Base-by-base conservation (phyloP, 2,329 filamentous ascomycete species). In the Colletotrichum cuscutae region DNA sequence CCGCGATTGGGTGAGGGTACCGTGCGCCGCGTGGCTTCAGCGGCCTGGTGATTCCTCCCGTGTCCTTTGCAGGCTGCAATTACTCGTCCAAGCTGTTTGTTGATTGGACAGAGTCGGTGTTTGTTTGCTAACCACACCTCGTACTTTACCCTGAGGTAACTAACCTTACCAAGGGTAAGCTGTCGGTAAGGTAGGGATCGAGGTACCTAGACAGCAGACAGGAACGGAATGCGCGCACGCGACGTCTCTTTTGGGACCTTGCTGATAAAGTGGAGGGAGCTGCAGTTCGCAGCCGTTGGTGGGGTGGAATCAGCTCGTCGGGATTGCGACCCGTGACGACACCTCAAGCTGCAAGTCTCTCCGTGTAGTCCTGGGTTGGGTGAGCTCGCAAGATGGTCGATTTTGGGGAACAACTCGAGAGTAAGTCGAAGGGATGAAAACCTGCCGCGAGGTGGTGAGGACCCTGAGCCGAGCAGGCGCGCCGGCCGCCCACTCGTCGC, bases 1-100 rank as follows among this genome's bases (percentile, higher is more conserved):
- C 62, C 58, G 59, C n/a, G 32, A 46, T 8, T 52, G 46, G 70
- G 28, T 2, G 24, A 32, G 65, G 65, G 61, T 54, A 30, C 59
- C 30, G 58, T 69, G 65, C 54, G 65, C 65, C 59, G 42, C 59
- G 69, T 65, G 66, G 66, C 70, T 72, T 57, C 30, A 56, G 70
- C 24, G 49, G 42, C 8, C 37, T 26, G 7, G 28, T 30, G 54
- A 61, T 70, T 69, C 32, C 37, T 42, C 15, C 37, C 8, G 15
- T 19, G 1, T 53, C 30, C 60, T 49, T 49, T 49, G 42, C 42
- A 49, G 42, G 19, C 42, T 35, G 54, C 54, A 57, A 37, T 49
- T 22, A 65, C 60, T 60, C 32, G 22, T 15, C 30, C 37, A 28
- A 28, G 42, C 28, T 19, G 30, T 22, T 63, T 30, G 52, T 59